Conservation (phyloP, 139 green algal species). For the Chlorella sp. region DNA sequence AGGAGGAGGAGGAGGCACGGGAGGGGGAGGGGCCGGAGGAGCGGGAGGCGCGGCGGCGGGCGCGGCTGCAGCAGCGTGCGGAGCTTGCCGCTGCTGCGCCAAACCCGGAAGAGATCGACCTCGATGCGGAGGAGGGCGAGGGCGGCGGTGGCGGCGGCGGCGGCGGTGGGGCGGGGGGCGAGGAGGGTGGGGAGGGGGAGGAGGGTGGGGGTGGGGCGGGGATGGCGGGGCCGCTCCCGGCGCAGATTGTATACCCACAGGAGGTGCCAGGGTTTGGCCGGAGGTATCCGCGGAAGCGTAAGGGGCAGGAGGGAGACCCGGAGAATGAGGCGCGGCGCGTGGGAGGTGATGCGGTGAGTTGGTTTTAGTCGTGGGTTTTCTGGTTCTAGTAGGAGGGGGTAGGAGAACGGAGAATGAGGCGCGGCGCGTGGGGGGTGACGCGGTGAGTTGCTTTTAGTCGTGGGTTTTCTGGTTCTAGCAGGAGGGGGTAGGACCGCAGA, state of each 20-base stretch:
- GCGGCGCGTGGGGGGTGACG: too few species aligned
- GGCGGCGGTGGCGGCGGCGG: background rate
- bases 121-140: background rate
- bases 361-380: too few species aligned
- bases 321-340: background rate
- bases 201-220: conserved; percentile 6
- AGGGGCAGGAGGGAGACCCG: background rate
- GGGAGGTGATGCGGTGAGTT: background rate
- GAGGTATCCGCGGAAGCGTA: background rate
- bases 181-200: conserved; percentile 8
- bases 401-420: too few species aligned
- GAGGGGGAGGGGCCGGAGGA: background rate
- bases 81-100: background rate
- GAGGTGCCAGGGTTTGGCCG: background rate
- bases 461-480: too few species aligned
- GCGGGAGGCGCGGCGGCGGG: background rate
- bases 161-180: background rate
- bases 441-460: too few species aligned
- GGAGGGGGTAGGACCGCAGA: background rate
- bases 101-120: conserved; percentile 9
- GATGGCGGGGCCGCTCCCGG: background rate
- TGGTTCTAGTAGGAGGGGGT: too few species aligned
- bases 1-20: conserved; percentile 13
- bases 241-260: background rate
- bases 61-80: too few species aligned